Conservation (phyloP, 2,329 filamentous ascomycete species). For the Exophiala aquamarina region DNA sequence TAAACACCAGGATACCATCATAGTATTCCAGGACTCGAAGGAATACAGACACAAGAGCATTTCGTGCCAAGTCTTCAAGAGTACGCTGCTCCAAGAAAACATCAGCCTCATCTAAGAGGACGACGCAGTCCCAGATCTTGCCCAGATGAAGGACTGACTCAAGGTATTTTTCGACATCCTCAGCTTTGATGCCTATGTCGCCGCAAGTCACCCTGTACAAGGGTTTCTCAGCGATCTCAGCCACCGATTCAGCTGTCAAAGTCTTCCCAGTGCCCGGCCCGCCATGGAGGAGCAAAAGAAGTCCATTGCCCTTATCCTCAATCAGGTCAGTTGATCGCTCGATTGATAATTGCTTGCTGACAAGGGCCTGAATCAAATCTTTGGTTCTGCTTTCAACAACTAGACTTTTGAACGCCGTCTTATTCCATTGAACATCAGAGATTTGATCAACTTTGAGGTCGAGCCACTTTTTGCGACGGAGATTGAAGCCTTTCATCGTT, state of each 20-base stretch:
- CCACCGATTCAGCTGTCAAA: conserved; percentile 41
- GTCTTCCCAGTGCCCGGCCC: conserved; percentile 43
- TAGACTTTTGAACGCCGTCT: conserved; percentile 11
- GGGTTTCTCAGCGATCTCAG: conserved; percentile 39
- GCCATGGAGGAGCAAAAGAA: conserved; percentile 40
- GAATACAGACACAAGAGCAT: conserved; percentile 35
- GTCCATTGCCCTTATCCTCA: conserved; percentile 36
- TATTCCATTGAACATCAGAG: conserved; percentile 13
- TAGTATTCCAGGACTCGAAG: conserved; percentile 38
- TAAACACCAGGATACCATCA: conserved; percentile 47
- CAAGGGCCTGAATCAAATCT: conserved; percentile 34
- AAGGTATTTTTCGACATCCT: conserved; percentile 39
- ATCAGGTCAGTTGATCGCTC: conserved; percentile 36
- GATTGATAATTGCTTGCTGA: conserved; percentile 25
- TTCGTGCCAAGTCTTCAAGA: conserved; percentile 25
- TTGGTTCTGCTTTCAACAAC: conserved; percentile 34
- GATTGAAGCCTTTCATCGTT: conserved; percentile 10
- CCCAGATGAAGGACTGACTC: conserved; percentile 38
- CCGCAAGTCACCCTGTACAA: conserved; percentile 43
- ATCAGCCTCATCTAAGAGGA: conserved; percentile 33
- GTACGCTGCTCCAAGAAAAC: conserved; percentile 30
- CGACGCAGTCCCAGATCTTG: conserved; percentile 37
- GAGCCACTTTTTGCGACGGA: conserved; percentile 13
- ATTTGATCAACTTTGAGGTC: conserved; percentile 12
- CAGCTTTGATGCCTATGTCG: conserved; percentile 38